Conservation (phyloP, 192 early-diverging fungal species). For the Podila clonocystis region DNA sequence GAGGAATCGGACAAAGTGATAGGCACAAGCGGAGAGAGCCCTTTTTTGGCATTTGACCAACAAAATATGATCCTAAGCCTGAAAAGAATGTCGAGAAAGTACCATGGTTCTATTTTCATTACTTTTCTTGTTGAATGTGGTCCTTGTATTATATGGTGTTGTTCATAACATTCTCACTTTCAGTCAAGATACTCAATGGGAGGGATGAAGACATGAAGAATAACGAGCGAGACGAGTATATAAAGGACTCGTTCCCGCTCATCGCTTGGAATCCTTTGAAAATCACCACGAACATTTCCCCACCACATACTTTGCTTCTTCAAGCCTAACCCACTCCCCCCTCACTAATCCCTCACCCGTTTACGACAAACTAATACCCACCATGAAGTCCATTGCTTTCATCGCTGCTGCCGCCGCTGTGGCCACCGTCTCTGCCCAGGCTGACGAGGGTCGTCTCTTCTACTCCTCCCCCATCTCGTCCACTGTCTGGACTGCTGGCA, state of each 20-base stretch:
- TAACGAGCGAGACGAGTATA: neutral
- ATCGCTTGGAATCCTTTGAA: constrained; percentile 10
- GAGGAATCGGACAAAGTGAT: too few relatives aligned
- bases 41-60: too few relatives aligned
- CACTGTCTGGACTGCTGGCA: constrained; percentile 42
- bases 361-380: neutral
- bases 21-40: too few relatives aligned
- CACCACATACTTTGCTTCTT: constrained; percentile 20
- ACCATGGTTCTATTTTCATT: too few relatives aligned
- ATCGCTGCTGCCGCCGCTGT: constrained; percentile 34
- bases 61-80: too few relatives aligned
- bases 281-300: constrained; percentile 26
- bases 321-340: neutral
- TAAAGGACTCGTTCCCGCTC: constrained; percentile 8
- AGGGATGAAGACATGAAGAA: neutral
- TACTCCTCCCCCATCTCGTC: constrained; percentile 29
- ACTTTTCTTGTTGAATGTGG: too few relatives aligned
- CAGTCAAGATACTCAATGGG: neutral
- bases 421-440: constrained; percentile 35
- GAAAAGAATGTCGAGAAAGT: too few relatives aligned
- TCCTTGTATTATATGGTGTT: too few relatives aligned
- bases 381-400: constrained; percentile 35
- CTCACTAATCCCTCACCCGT: neutral
- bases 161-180: too few relatives aligned
- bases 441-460: constrained; percentile 42